A percentile compares a stretch with the other conserved stretches of the same genome.
Conservation (phyloP, 2,329 filamentous ascomycete genomes). For the Amauroascus verrucosus region DNA sequence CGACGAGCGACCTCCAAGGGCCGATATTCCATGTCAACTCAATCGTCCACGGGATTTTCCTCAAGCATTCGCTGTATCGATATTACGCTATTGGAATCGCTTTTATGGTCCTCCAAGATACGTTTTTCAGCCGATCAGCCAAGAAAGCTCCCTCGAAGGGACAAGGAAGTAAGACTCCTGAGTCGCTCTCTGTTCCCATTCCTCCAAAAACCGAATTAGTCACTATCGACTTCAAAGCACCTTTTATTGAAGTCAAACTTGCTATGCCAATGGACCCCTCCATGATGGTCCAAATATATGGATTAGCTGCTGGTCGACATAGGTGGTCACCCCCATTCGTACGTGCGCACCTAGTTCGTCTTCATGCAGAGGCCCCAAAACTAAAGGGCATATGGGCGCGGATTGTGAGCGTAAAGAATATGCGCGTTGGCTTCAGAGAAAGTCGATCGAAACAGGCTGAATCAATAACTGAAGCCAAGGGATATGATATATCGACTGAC, state of each 20-base stretch:
- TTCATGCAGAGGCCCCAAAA: slow-evolving; percentile 79
- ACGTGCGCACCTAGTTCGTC: slow-evolving; percentile 62
- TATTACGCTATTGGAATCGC: slow-evolving; percentile 86
- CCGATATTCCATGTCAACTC: slow-evolving; percentile 81
- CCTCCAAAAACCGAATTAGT: slow-evolving; percentile 52
- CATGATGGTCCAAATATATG: slow-evolving; percentile 80
- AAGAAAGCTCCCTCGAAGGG: neutral
- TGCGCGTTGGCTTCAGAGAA: slow-evolving; percentile 71
- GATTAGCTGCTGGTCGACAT: slow-evolving; percentile 71
- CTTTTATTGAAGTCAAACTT: slow-evolving; percentile 77
- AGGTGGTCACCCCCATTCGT: slow-evolving; percentile 79
- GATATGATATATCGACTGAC: slow-evolving; percentile 74
- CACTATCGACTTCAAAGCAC: slow-evolving; percentile 70
- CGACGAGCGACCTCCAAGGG: slow-evolving; percentile 74
- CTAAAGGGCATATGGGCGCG: slow-evolving; percentile 78
- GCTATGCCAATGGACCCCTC: slow-evolving; percentile 81
- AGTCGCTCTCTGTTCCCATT: neutral
- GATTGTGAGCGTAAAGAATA: slow-evolving; percentile 69
- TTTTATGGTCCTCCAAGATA: slow-evolving; percentile 59
- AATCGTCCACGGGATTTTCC: slow-evolving; percentile 62
- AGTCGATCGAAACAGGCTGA: slow-evolving; percentile 58
- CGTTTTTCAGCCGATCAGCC: slow-evolving; percentile 38
- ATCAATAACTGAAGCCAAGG: slow-evolving; percentile 58
- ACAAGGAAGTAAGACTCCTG: neutral
- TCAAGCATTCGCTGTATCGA: slow-evolving; percentile 87